These are phyloP conservation scores for Salvia miltiorrhiza DNA, from an alignment of 257 asterid genomes.

Conservation along the genomic window DNA sequence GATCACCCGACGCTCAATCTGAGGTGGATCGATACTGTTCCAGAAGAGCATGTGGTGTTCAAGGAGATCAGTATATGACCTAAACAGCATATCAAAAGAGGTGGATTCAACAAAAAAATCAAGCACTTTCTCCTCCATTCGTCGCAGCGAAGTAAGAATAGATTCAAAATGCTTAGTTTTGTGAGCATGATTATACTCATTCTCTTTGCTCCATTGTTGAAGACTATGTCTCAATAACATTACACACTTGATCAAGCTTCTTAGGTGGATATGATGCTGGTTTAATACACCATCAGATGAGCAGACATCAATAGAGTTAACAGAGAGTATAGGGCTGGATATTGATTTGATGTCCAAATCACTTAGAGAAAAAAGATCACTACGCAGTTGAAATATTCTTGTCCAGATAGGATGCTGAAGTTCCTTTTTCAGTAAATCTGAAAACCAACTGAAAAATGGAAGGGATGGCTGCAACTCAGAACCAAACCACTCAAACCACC, in stretches of 20 bases:
- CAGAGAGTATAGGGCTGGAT: conserved; percentile 56
- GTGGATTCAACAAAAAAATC: conserved; percentile 49
- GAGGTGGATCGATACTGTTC: conserved; percentile 46
- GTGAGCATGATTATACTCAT: conserved; percentile 8
- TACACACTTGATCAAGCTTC: conserved; percentile 50
- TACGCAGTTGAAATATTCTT: conserved; percentile 41
- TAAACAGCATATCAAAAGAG: conserved; percentile 53
- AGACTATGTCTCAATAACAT: conserved; percentile 60
- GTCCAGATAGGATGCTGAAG: conserved; percentile 74
- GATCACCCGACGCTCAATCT: conserved; percentile 42
- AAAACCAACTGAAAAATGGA: conserved; percentile 45
- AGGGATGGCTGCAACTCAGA: conserved; percentile 45
- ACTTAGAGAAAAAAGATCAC: conserved; percentile 36
- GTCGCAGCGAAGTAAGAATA: conserved; percentile 44
- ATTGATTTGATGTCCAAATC: conserved; percentile 22
- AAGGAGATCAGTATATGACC: conserved; percentile 52
- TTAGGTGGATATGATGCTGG: conserved; percentile 35
- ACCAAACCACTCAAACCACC: conserved; percentile 74
- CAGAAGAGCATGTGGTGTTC: conserved; percentile 78
- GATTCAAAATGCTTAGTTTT: conserved; percentile 36
- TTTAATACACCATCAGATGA: conserved; percentile 35
- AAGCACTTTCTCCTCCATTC: conserved; percentile 63
- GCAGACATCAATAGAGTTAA: conserved; percentile 36
- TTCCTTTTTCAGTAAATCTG: conserved; percentile 47
- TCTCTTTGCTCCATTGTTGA: conserved; percentile 77